These are phyloP conservation scores for Plectranthus barbatus DNA, from an alignment of 257 asterid species.

Conservation along the genomic window DNA sequence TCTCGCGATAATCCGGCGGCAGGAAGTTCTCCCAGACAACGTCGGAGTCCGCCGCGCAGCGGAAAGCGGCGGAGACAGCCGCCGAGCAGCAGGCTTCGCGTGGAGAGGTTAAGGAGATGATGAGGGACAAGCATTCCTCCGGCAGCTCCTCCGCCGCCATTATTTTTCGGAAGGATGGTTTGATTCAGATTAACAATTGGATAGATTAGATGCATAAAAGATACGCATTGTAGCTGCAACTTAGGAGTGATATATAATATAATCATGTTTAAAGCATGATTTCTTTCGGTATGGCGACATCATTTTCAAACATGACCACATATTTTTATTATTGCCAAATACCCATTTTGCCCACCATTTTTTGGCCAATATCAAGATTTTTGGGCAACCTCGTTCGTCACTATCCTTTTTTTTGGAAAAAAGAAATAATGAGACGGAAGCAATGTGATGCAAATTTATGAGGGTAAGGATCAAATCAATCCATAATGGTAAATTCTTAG, in stretches of 20 bases:
- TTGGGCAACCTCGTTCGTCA: not conserved
- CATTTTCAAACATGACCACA: conserved; percentile 30
- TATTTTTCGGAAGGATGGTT: not conserved
- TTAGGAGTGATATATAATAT: no score
- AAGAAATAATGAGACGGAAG: no score
- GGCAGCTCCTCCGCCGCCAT: conserved; percentile 31
- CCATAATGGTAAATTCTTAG: no score
- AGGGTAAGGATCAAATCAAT: no score
- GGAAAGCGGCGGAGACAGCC: conserved; percentile 25
- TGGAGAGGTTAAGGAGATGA: conserved; percentile 49
- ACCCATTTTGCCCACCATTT: not conserved
- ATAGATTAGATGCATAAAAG: no score
- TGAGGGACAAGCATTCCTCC: conserved; percentile 42
- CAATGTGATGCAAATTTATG: no score
- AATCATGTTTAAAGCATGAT: not conserved
- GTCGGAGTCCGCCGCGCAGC: conserved; percentile 44
- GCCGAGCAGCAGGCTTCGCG: conserved; percentile 40
- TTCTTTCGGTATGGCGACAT: conserved; percentile 29
- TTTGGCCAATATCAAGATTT: not conserved
- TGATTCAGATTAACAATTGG: not conserved
- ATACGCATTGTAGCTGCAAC: no score
- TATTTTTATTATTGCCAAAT: not conserved
- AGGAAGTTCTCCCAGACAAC: conserved; percentile 52
- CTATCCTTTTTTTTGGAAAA: no score
- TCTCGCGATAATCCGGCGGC: conserved; percentile 49